phyloP scores from a whole-genome alignment of 164 flowering plant genomes.

The Dillenia suffruticosa region DNA sequence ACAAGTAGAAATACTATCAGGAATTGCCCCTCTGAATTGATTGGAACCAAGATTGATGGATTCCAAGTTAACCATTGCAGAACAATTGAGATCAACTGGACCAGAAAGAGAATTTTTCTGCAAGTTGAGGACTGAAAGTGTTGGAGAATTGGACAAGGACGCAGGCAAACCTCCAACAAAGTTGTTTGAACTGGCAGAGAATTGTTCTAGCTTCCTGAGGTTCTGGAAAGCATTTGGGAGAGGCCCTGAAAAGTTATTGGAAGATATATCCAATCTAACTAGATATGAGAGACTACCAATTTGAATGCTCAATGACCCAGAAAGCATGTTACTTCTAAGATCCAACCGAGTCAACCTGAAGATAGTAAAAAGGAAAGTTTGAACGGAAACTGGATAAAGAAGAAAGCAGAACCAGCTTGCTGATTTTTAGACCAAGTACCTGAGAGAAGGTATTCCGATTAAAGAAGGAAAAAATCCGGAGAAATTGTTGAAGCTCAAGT shows the following conservation, averaged over 20 bases:
- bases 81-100: conserved; percentile 38
- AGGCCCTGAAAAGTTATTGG: conserved; percentile 39
- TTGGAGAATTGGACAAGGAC: conserved; percentile 43
- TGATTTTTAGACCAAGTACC: conserved; percentile 27
- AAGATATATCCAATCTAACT: conserved; percentile 42
- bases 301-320: conserved; percentile 31
- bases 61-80: conserved; percentile 36
- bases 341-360: conserved; percentile 17
- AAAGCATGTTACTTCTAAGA: conserved; percentile 35
- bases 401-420: conserved; percentile 26
- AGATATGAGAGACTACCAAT: conserved; percentile 54
- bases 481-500: conserved; percentile 38
- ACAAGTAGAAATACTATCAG: conserved; percentile 46
- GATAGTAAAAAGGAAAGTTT: conserved; percentile 29
- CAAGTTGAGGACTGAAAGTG: conserved; percentile 34
- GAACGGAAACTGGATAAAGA: conserved; percentile 28
- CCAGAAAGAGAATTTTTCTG: conserved; percentile 59
- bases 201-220: conserved; percentile 18
- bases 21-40: conserved; percentile 39
- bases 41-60: conserved; percentile 56
- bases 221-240: conserved; percentile 49
- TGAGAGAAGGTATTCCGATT: conserved; percentile 27
- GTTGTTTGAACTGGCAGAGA: conserved; percentile 41
- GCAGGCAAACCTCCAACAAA: conserved; percentile 46
- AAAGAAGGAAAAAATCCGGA: conserved; percentile 26